A percentile compares a stretch with the other conserved stretches of the same genome.
Conservation (phyloP, 805 yeast species). For the Metschnikowia rubicola region DNA sequence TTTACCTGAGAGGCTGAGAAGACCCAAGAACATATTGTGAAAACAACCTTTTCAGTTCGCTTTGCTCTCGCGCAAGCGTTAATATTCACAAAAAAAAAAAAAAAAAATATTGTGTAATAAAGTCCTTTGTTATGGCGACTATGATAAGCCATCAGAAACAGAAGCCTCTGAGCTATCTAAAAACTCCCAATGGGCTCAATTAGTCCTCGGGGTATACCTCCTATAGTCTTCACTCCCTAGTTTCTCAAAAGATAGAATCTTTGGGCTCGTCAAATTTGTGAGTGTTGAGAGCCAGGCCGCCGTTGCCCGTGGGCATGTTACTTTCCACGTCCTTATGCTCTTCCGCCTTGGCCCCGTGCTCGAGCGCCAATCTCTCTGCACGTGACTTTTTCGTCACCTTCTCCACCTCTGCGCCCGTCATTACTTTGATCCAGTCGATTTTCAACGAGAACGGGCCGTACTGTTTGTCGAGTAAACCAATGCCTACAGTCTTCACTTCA, state of each 20-base stretch:
- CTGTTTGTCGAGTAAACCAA: constrained; percentile 73
- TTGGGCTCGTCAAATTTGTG: constrained; percentile 31
- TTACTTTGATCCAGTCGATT: constrained; percentile 69
- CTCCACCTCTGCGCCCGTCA: constrained; percentile 52
- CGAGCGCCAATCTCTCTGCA: constrained; percentile 17
- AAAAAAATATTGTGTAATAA: too few relatives aligned
- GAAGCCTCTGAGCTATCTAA: too few relatives aligned
- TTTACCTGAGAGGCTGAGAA: too few relatives aligned
- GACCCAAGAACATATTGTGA: too few relatives aligned
- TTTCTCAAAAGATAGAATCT: constrained; percentile 26
- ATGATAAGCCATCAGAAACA: too few relatives aligned
- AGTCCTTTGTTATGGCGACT: too few relatives aligned
- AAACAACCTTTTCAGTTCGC: too few relatives aligned
- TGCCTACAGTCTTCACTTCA: constrained; percentile 67
- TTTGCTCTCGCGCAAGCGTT: too few relatives aligned
- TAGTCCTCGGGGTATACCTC: too few relatives aligned
- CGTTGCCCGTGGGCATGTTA: constrained; percentile 21
- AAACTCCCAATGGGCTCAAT: too few relatives aligned
- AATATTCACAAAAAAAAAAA: too few relatives aligned
- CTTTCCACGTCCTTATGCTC: constrained; percentile 16
- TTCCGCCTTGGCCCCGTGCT: constrained; percentile 4
- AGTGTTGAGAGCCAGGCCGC: constrained; percentile 29
- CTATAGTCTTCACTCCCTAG: too few relatives aligned
- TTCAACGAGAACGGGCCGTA: constrained; percentile 72
- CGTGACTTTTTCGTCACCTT: constrained; percentile 39